phyloP scores from a whole-genome alignment of 2,329 filamentous ascomycete genomes.

The Arachnomyces sp. region DNA sequence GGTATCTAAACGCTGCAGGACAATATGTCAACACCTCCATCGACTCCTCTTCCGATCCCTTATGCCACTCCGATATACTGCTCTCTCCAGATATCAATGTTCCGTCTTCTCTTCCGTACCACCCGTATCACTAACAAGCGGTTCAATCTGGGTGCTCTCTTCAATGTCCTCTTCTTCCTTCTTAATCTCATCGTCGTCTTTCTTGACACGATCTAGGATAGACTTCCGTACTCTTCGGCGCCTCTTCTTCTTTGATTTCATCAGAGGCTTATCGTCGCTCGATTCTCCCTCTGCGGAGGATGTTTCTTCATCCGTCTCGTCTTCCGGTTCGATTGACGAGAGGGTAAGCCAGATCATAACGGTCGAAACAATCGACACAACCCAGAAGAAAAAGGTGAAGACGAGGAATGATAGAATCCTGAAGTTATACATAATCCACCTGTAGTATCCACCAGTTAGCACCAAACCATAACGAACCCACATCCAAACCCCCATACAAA shows the following conservation, averaged over 20 bases:
- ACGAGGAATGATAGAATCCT: slow-evolving; percentile 59
- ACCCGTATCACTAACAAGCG: slow-evolving; percentile 13
- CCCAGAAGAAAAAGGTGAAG: slow-evolving; percentile 68
- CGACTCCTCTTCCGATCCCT: slow-evolving; percentile 47
- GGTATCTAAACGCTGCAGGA: too few species aligned
- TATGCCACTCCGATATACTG: slow-evolving; percentile 29
- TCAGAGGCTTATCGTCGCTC: too few species aligned
- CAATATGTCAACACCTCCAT: slow-evolving; percentile 17
- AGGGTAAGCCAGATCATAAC: slow-evolving; percentile 56
- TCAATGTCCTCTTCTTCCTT: slow-evolving; percentile 24
- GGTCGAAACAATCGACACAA: slow-evolving; percentile 60
- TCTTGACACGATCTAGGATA: slow-evolving; percentile 13
- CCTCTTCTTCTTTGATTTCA: too few species aligned
- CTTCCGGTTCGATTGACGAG: slow-evolving; percentile 32
- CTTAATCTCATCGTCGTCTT: slow-evolving; percentile 18
- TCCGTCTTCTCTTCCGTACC: slow-evolving; percentile 14
- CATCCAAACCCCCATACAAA: neutral
- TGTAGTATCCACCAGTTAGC: slow-evolving; percentile 21
- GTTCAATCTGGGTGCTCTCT: slow-evolving; percentile 14
- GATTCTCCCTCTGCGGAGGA: neutral
- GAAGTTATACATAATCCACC: slow-evolving; percentile 83
- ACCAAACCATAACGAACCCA: neutral
- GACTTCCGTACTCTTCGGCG: too few species aligned
- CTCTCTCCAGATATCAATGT: slow-evolving; percentile 10
- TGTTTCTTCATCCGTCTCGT: slow-evolving; percentile 10